Evolutionary conservation across 1,139 yeast species (phyloP).

Genomic region (Pichiaceae sp.): DNA sequence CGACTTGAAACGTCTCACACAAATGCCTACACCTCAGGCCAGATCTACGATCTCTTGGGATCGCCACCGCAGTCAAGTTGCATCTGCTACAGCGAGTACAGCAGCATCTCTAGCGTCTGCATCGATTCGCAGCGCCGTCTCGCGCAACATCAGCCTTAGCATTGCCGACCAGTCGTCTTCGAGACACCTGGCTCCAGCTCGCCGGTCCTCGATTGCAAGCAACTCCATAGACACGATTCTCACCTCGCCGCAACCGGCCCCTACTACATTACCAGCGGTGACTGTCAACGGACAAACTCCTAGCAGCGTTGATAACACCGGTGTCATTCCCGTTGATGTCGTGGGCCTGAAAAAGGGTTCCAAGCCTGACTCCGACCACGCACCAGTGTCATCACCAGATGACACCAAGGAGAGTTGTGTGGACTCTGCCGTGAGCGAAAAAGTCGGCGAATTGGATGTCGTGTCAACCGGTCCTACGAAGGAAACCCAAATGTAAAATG

Average conservation of each 20-base stretch:
- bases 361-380: neutral
- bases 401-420: neutral
- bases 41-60: constrained; percentile 33
- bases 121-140: neutral
- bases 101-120: constrained; percentile 1
- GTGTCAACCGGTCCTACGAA: constrained; percentile 12
- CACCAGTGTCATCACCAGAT: neutral
- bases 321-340: constrained; percentile 9
- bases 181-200: neutral
- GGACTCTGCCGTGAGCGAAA: constrained; percentile 6
- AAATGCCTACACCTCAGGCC: constrained; percentile 46
- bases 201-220: constrained; percentile 8
- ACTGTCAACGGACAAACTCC: constrained; percentile 11
- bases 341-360: constrained; percentile 3
- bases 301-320: constrained; percentile 12
- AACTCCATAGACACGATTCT: constrained; percentile 21
- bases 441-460: constrained; percentile 17
- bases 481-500: constrained; percentile 13
- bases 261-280: constrained; percentile 14
- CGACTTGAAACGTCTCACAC: constrained; percentile 61
- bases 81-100: neutral
- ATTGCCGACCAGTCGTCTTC: neutral
- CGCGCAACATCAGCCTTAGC: neutral
- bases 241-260: constrained; percentile 17
- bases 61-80: constrained; percentile 13